Percentiles rank a stretch among this genome's conserved stretches.
phyloP scores from a whole-genome alignment of 345 rosid species.

The Mallotus nudiflorus region DNA sequence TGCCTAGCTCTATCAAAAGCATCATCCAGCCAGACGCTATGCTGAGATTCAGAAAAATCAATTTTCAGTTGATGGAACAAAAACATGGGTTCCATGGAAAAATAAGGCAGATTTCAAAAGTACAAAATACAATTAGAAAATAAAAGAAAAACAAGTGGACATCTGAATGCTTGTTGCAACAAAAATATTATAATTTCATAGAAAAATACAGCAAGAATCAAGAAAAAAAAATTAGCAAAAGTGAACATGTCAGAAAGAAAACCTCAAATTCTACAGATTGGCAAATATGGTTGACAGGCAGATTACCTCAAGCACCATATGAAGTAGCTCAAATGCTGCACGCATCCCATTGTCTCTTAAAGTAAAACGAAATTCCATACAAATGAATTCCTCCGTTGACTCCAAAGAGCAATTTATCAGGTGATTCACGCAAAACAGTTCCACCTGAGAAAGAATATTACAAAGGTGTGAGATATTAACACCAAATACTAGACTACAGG shows the following conservation, averaged over 20 bases:
- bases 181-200: too few species aligned
- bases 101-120: too few species aligned
- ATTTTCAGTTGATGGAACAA: slow-evolving; percentile 10
- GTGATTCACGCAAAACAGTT: slow-evolving; percentile 98
- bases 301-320: slow-evolving; percentile 98
- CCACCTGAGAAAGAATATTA: slow-evolving; percentile 56
- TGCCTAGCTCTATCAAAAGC: slow-evolving; percentile 99
- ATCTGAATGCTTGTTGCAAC: too few species aligned
- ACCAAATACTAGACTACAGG: neutral
- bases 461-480: slow-evolving; percentile 5
- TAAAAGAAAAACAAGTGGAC: neutral
- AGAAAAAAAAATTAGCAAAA: too few species aligned
- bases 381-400: slow-evolving; percentile 96
- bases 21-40: slow-evolving; percentile 98
- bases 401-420: slow-evolving; percentile 97
- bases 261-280: neutral
- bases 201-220: too few species aligned
- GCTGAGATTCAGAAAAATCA: slow-evolving; percentile 60
- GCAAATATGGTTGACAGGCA: slow-evolving; percentile 6
- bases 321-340: slow-evolving; percentile 98
- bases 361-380: slow-evolving; percentile 99
- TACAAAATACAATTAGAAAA: neutral
- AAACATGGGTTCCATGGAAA: too few species aligned
- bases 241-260: slow-evolving; percentile 3
- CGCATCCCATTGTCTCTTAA: slow-evolving; percentile 96